Evolutionary conservation across 257 asterid species (phyloP), one percentile per base, ranked within the genome.

Genomic region (Thymus quinquecostatus): DNA sequence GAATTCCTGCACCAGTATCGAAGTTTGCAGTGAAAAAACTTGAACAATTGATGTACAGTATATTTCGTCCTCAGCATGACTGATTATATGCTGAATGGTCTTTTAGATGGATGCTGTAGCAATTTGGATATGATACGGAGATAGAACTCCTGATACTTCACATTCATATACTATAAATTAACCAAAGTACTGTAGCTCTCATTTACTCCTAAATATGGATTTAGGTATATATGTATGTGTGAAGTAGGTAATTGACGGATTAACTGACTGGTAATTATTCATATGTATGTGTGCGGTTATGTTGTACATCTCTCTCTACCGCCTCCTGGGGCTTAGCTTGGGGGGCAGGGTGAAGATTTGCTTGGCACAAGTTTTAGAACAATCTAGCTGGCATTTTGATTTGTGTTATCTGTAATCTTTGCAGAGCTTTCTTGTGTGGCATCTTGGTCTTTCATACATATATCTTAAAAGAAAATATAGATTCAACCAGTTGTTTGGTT

Each of bases 371-470:
- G 21, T 41, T 40, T 40, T 41, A 58, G 44, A 40, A 48, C 33
- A 60, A 65, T 14, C 55, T 61, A 55, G 57, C 68, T 54, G 60
- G 10, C 62, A 34, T 65, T 54, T 53, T 69, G 67, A 76, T 66
- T 55, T 64, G 75, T 71, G 65, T 70, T 64, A 45, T 73, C 70
- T 74, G 50, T 74, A 72, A 61, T 79, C 77, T 79, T 69, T 89
- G 85, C 97, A 95, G 99, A 95, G 99, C 84, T 95, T 95, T 81
- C 96, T 95, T 79, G 97, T 95, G 5, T 95, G 99, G 99, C 99
- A 95, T 82, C 98, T 95, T 82, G 82, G 86, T 30, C 85, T 95
- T 71, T 95, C 99, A 57, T 95, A 81, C 79, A 80, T 88, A 55
- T 88, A 92, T 71, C 97, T 95, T 51, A 92, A 95, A 66, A 89